A percentile compares a stretch with the other conserved stretches of the same genome.
These are phyloP conservation scores for Neurospora sp. DNA, from an alignment of 495 filamentous ascomycete genomes.

Conservation along the genomic window DNA sequence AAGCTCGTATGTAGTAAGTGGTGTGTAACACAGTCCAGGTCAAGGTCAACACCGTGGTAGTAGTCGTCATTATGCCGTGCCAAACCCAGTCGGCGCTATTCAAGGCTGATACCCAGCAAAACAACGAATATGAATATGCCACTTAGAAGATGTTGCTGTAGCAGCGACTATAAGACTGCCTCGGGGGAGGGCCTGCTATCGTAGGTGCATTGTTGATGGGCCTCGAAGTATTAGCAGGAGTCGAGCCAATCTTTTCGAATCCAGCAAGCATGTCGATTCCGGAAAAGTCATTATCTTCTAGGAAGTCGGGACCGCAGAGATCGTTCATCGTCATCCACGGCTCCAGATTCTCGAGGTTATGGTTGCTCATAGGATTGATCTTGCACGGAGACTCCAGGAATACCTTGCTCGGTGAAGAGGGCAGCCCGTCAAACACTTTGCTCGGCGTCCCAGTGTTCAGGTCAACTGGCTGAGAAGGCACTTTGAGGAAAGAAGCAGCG, in stretches of 20 bases:
- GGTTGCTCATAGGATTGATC: constrained; percentile 30
- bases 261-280: constrained; percentile 80
- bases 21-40: not conserved
- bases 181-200: constrained; percentile 21
- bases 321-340: constrained; percentile 41
- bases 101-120: not conserved
- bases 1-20: not conserved
- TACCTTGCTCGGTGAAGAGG: constrained; percentile 40
- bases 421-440: constrained; percentile 41
- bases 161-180: constrained; percentile 20
- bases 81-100: not conserved
- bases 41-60: not conserved
- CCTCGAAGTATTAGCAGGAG: constrained; percentile 17
- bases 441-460: constrained; percentile 42
- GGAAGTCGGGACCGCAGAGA: constrained; percentile 41
- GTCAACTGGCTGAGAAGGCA: constrained; percentile 27
- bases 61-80: not conserved
- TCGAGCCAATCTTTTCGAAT: constrained; percentile 77
- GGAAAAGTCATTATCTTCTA: constrained; percentile 53
- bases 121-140: constrained; percentile 13
- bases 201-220: constrained; percentile 16
- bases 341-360: constrained; percentile 27
- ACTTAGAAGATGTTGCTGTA: constrained; percentile 34
- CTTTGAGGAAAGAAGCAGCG: constrained; percentile 35
- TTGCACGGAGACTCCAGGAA: constrained; percentile 43